Percentiles rank a stretch among this genome's conserved stretches.
These are phyloP conservation scores for Dendryphion nanum DNA, from an alignment of 2,329 filamentous ascomycete genomes.

Conservation along the genomic window DNA sequence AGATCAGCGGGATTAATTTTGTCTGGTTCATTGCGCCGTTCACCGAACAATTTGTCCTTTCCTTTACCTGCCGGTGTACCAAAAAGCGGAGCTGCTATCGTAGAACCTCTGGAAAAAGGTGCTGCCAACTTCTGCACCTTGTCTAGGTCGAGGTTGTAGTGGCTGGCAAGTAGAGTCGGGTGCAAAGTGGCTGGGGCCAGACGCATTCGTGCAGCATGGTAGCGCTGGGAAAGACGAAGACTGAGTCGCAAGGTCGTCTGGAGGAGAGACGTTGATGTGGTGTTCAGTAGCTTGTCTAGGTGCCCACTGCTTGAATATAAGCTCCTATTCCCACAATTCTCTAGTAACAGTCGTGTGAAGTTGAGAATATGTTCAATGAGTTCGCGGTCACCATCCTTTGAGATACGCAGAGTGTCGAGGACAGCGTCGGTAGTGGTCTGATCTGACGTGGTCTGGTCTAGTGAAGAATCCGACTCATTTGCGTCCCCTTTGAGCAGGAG, in stretches of 20 bases:
- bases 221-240: conserved; percentile 85
- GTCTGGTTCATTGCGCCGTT: conserved; percentile 26
- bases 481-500: conserved; percentile 61
- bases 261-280: conserved; percentile 76
- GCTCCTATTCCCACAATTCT: conserved; percentile 95
- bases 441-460: too few species aligned
- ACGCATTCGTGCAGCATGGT: conserved; percentile 83
- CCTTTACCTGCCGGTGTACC: conserved; percentile 63
- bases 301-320: conserved; percentile 93
- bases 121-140: conserved; percentile 79
- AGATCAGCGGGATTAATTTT: conserved; percentile 61
- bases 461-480: conserved; percentile 37
- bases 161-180: conserved; percentile 72
- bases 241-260: conserved; percentile 76
- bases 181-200: conserved; percentile 65
- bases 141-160: conserved; percentile 73
- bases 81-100: conserved; percentile 50
- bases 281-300: conserved; percentile 85
- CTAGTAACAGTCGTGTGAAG: conserved; percentile 84
- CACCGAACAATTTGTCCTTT: conserved; percentile 66
- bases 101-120: conserved; percentile 72
- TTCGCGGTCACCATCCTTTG: conserved; percentile 73
- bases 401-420: conserved; percentile 58
- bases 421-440: conserved; percentile 48
- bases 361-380: conserved; percentile 76